Percentiles rank a stretch among this genome's conserved stretches.
phyloP scores from a whole-genome alignment of 176 grass and related monocot genomes.

The Lolium rigidum region DNA sequence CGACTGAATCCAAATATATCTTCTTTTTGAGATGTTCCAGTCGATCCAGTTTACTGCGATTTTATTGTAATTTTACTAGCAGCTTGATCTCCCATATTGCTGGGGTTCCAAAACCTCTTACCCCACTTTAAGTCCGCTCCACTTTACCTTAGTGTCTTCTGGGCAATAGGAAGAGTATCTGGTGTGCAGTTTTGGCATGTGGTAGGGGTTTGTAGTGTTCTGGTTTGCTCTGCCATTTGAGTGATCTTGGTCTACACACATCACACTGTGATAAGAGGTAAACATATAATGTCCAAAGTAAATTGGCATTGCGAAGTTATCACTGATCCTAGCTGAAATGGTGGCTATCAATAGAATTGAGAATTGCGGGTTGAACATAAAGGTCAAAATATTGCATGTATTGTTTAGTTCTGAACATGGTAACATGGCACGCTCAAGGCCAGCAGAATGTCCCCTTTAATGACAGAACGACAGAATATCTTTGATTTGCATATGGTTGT shows the following conservation, averaged over 20 bases:
- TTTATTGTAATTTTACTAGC: neutral
- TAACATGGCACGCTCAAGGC: neutral
- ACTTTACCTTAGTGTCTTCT: neutral
- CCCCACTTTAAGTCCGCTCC: neutral
- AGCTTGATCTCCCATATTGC: neutral
- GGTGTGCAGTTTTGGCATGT: neutral
- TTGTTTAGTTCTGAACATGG: neutral
- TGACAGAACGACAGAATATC: neutral
- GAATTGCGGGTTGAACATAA: slow-evolving; percentile 1
- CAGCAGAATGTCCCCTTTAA: neutral
- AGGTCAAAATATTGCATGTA: neutral
- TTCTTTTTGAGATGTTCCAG: neutral
- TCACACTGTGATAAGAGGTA: neutral
- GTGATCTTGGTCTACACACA: neutral
- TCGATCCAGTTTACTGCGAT: neutral
- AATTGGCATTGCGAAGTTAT: neutral
- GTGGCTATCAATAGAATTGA: neutral
- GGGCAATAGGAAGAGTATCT: neutral
- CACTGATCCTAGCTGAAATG: neutral
- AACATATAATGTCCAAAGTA: neutral
- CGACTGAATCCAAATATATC: neutral
- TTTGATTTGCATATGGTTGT: neutral
- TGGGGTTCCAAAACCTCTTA: neutral
- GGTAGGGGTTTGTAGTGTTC: neutral
- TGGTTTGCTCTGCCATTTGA: neutral